Conservation (phyloP, 768 basidiomycete genomes). For the Lactarius hatsudake region DNA sequence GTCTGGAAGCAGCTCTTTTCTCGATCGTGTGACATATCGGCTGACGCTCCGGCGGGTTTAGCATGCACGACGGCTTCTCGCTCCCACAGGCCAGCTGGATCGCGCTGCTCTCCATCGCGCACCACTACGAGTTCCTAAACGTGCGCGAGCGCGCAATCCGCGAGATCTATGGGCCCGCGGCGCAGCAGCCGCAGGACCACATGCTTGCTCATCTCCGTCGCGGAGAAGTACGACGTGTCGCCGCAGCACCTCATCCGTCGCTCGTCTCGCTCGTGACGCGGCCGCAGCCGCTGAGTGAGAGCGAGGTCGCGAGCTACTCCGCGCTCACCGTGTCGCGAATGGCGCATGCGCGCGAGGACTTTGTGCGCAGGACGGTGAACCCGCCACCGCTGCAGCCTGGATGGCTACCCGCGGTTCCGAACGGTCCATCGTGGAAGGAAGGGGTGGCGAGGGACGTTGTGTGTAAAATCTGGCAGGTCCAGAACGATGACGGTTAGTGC, state of each 20-base stretch:
- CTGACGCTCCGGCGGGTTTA: neutral
- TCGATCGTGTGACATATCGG: too few species aligned
- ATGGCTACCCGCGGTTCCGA: neutral
- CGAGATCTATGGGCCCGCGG: neutral
- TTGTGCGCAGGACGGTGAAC: neutral
- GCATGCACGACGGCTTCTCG: constrained; percentile 19
- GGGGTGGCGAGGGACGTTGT: neutral
- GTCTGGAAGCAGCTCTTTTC: neutral
- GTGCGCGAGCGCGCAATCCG: constrained; percentile 17
- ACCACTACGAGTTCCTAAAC: constrained; percentile 18
- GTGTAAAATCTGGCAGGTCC: constrained; percentile 11
- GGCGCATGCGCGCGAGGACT: constrained; percentile 18
- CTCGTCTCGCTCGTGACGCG: constrained; percentile 10
- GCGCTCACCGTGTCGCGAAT: constrained; percentile 17
- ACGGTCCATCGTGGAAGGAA: neutral
- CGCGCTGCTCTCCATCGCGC: constrained; percentile 15
- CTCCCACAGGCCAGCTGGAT: constrained; percentile 17
- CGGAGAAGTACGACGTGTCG: constrained; percentile 15
- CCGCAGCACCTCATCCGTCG: neutral
- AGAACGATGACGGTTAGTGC: neutral
- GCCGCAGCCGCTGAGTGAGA: constrained; percentile 4
- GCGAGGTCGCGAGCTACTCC: constrained; percentile 8
- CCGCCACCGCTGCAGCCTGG: neutral
- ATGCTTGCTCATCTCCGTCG: constrained; percentile 11
- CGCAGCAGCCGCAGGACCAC: neutral